Base-by-base conservation (phyloP, 108 stramenopile genomes). In the Cylindrotheca closterium region DNA sequence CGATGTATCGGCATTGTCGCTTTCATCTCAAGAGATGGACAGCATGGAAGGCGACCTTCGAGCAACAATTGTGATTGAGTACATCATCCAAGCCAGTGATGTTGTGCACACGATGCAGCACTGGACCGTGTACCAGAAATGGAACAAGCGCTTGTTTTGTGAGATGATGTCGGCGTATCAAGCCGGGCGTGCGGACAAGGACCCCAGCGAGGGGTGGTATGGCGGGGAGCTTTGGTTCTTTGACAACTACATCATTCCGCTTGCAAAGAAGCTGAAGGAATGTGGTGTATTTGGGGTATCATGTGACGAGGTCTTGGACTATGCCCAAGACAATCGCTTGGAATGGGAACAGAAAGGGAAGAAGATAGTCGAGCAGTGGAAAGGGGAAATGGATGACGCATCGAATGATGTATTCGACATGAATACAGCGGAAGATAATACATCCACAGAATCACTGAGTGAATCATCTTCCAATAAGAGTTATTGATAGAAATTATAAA, bases 41-140 rank as follows among this genome's bases (percentile, higher is more conserved):
- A n/a, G n/a, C 42, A 5, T 48, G 1, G 37, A 27, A 15, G 51
- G 66, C 28, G 67, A 73, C 33, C 67, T 56, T 4, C 73, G 68
- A 30, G 77, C 73, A 12, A 75, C 80, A 8, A 42, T 74, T 4
- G 79, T 82, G 0, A 73, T 85, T 22, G 84, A 85, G 17, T 74
- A 79, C 30, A 73, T 85, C 37, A 81, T 85, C 57, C 77, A 81
- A 58, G 75, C 67, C 4, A 68, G 78, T 25, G 84, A 85, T 56
- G 71, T 85, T 37, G 74, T 69, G 15, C 83, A 84, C 55, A 84
- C 83, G 0, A 84, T 84, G 83, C 83, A 84, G 47, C 71, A 78
- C 47, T 84, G 80, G 60, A 54, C 51, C 28, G 64, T 81, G 7
- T 84, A 81, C 47, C 75, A 74, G 47, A 81, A 81, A 24, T 87